phyloP scores from a whole-genome alignment of 163 green algal genomes.

The Chlorella variabilis region DNA sequence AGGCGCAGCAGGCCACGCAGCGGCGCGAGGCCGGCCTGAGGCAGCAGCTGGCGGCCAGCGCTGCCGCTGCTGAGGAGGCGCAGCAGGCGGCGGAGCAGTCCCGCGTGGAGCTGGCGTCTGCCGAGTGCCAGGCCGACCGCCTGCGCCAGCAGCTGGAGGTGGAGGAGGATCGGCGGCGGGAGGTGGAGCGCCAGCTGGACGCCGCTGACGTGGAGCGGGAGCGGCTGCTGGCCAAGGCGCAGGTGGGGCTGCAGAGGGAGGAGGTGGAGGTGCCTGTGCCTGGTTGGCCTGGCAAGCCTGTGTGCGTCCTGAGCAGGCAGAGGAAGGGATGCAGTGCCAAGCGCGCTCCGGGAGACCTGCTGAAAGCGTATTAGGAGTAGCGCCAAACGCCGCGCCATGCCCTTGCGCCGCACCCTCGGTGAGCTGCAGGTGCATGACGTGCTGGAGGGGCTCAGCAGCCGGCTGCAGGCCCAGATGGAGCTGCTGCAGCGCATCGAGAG shows the following conservation, averaged over 20 bases:
- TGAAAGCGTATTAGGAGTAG: too few relatives aligned
- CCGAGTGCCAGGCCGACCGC: neutral
- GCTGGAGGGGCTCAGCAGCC: slow-evolving; percentile 23
- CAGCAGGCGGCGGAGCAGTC: slow-evolving; percentile 9
- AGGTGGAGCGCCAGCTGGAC: neutral
- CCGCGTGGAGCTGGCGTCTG: neutral
- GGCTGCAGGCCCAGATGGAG: slow-evolving; percentile 8
- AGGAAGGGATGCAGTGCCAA: too few relatives aligned
- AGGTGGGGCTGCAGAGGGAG: neutral
- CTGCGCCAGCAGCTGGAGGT: slow-evolving; percentile 19
- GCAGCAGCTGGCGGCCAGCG: neutral
- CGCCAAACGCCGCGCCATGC: too few relatives aligned
- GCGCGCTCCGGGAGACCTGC: too few relatives aligned
- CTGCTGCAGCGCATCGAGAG: slow-evolving; percentile 23
- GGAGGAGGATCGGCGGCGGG: slow-evolving; percentile 19
- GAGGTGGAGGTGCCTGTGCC: neutral
- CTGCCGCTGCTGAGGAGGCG: neutral
- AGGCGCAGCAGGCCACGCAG: neutral
- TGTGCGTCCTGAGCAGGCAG: too few relatives aligned
- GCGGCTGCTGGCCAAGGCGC: neutral
- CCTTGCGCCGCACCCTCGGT: too few relatives aligned
- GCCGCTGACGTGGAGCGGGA: neutral
- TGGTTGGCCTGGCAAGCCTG: neutral
- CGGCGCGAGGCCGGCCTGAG: neutral
- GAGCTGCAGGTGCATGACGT: slow-evolving; percentile 11